A percentile compares a stretch with the other conserved stretches of the same genome.
Conservation (phyloP, 2,329 filamentous ascomycete genomes). For the Xylariales sp. region DNA sequence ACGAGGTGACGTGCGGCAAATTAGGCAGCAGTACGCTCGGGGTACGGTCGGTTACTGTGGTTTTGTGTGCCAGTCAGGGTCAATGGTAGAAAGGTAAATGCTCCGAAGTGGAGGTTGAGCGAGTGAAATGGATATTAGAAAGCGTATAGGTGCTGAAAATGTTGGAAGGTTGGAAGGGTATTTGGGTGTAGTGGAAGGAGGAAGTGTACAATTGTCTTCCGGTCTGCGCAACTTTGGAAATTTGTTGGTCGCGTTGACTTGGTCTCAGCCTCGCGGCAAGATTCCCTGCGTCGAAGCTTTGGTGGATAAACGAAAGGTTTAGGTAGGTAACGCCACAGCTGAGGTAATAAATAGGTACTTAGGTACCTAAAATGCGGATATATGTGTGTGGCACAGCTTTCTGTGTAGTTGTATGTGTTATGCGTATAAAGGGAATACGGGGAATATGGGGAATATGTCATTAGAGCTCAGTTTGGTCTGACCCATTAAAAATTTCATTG, state of each 20-base stretch:
- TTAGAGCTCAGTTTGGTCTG: no score
- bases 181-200: constrained; percentile 11
- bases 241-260: constrained; percentile 26
- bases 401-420: no score
- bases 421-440: no score
- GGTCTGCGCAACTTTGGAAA: constrained; percentile 8
- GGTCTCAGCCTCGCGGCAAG: constrained; percentile 25
- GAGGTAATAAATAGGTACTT: neutral
- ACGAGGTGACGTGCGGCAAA: constrained; percentile 1
- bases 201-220: constrained; percentile 10
- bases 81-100: constrained; percentile 5
- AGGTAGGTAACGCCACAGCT: neutral
- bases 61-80: neutral
- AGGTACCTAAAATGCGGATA: neutral
- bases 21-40: constrained; percentile 9
- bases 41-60: neutral
- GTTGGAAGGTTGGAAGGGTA: neutral
- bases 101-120: neutral
- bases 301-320: neutral
- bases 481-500: no score
- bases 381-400: no score
- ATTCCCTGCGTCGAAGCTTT: neutral
- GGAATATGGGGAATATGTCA: no score
- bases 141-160: neutral
- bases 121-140: neutral